A percentile compares a stretch with the other conserved stretches of the same genome.
Evolutionary conservation across 1,284 basidiomycete species (phyloP).

Genomic region (Tilletia setariae): DNA sequence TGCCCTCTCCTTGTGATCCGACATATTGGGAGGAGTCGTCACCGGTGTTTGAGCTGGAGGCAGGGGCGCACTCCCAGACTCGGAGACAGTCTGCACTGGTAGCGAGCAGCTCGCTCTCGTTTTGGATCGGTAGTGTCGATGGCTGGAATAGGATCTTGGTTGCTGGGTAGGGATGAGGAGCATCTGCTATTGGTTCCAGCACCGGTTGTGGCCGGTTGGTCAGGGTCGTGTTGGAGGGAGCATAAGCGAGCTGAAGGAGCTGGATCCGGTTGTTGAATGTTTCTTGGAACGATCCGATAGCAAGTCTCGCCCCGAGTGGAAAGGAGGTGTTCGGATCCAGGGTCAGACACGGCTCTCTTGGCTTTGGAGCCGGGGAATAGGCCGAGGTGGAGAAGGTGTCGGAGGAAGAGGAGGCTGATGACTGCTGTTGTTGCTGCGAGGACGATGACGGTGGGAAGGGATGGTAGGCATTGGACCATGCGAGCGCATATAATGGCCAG

Average conservation of each 20-base stretch:
- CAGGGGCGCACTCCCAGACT: constrained; percentile 41
- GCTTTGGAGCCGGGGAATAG: background rate
- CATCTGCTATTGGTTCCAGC: constrained; percentile 44
- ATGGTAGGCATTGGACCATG: constrained; percentile 11
- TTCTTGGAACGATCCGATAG: constrained; percentile 50
- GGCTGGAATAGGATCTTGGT: constrained; percentile 52
- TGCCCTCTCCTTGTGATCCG: background rate
- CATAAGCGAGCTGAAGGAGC: constrained; percentile 29
- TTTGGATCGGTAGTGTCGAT: constrained; percentile 41
- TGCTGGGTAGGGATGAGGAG: constrained; percentile 51
- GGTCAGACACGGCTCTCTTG: constrained; percentile 6
- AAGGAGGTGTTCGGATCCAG: constrained; percentile 24
- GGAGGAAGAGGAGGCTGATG: background rate
- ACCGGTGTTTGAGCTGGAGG: background rate
- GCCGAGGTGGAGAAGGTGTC: constrained; percentile 7
- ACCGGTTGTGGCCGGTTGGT: constrained; percentile 16
- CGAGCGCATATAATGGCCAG: constrained; percentile 5
- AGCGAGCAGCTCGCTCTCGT: constrained; percentile 49
- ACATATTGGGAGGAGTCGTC: background rate
- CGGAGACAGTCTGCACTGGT: constrained; percentile 51
- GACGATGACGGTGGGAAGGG: constrained; percentile 7
- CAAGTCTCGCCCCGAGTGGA: constrained; percentile 41
- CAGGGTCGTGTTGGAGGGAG: constrained; percentile 4
- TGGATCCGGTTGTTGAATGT: constrained; percentile 52
- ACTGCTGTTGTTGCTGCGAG: background rate